Base-by-base conservation (phyloP, 345 rosid species). In the Carallia brachiata region DNA sequence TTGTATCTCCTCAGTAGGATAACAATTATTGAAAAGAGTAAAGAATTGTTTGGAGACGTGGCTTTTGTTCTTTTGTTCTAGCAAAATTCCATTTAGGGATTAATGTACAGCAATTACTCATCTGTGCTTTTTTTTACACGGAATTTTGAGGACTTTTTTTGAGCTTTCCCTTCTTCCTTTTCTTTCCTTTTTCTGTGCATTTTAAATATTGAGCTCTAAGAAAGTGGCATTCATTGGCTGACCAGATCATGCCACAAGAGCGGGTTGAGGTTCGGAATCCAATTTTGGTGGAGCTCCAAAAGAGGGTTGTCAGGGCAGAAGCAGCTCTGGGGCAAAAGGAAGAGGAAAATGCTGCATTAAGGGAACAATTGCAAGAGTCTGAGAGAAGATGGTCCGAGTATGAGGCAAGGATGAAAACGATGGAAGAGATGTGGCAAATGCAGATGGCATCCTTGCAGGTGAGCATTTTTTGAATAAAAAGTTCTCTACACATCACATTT, bases 351-450 rank as follows among this genome's bases (percentile, higher is more conserved):
- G 77, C 71, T 70, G 85, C 90, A 8, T 64, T 96, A 75, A 81
- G 82, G 70, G 93, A 89, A 77, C 88, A 95, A 79, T 76, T 95
- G 79, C 83, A 79, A 52, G 88, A 86, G 63, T 88, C 69, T 62
- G 96, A 89, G 71, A 83, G 81, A 59, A 88, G 81, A 77, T 90
- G 96, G 96, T 82, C 77, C 1, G 97, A 90, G 5, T 89, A 92
- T 17, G 97, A 95, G 83, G 77, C 77, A 47, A 95, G 84, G 80
- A 89, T 95, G 97, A 92, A 92, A 83, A 81, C 90, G 18, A 90
- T 89, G 97, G 99, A 95, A 82, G 98, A 92, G 70, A 84, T 84
- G 76, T 96, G 98, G 98, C 90, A 89, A 78, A 89, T 83, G 78
- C 98, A 96, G 79, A 88, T 96, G 92, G 76, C 84, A 9, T 85